Percentiles rank a stretch among this genome's conserved stretches.
Conservation (phyloP, 2,329 filamentous ascomycete genomes). For the Cladosporium austrohemisphaericum region DNA sequence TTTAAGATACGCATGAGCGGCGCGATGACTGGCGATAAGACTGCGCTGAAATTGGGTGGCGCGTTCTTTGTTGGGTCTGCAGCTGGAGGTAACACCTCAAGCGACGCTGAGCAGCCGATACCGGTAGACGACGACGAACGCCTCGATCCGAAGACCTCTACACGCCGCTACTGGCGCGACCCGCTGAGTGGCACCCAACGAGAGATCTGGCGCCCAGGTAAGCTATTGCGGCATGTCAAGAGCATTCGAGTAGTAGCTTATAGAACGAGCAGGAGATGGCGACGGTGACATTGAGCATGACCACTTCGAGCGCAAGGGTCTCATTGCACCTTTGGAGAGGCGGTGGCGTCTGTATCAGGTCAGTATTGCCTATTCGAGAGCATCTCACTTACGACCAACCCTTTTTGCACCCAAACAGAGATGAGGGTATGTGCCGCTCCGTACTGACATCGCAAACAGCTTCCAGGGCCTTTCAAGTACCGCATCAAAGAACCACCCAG, state of each 20-base stretch:
- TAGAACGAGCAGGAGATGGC: constrained; percentile 27
- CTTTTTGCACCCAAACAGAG: neutral
- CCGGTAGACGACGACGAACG: neutral
- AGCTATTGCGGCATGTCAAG: neutral
- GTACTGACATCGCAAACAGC: neutral
- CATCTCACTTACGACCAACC: neutral
- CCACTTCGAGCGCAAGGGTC: constrained; percentile 25
- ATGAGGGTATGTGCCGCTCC: neutral
- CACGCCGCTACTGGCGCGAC: constrained; percentile 25
- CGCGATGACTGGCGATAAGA: neutral
- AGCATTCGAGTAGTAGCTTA: neutral
- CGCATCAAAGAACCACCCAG: constrained; percentile 30
- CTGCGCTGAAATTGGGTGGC: neutral
- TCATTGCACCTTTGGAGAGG: constrained; percentile 20
- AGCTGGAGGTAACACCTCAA: neutral
- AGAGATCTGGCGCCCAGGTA: constrained; percentile 37
- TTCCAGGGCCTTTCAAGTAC: constrained; percentile 4
- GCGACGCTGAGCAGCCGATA: neutral
- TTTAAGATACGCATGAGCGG: too few relatives aligned
- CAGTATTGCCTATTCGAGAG: constrained; percentile 1
- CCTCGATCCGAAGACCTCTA: constrained; percentile 21
- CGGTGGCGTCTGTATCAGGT: constrained; percentile 40
- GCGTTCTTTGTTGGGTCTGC: neutral
- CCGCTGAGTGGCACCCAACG: constrained; percentile 26
- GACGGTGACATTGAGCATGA: constrained; percentile 33